Percentiles rank a stretch among this genome's conserved stretches.
phyloP scores from a whole-genome alignment of 805 yeast genomes.

The Komagataella pastoris region DNA sequence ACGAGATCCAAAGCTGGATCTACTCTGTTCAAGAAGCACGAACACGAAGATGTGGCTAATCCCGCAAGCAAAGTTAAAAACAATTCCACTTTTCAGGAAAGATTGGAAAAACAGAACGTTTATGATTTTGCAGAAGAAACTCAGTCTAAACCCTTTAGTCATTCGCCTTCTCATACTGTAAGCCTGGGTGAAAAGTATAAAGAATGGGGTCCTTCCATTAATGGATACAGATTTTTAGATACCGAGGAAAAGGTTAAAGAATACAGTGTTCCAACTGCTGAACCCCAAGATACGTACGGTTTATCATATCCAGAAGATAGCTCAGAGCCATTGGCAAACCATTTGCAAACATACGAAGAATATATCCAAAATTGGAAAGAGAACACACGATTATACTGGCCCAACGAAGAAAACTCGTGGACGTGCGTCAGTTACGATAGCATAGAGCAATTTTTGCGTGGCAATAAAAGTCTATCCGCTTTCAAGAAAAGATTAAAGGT shows the following conservation, averaged over 20 bases:
- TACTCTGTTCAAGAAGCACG: background rate
- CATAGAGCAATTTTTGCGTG: conserved; percentile 7
- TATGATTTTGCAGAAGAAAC: background rate
- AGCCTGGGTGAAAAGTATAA: conserved; percentile 1
- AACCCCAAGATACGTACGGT: conserved; percentile 4
- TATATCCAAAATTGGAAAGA: conserved; percentile 17
- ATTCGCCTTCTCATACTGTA: background rate
- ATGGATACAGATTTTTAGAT: conserved; percentile 30
- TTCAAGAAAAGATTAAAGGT: conserved; percentile 16
- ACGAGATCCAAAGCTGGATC: background rate
- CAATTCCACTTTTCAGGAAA: background rate
- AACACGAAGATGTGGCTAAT: background rate
- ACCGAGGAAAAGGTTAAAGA: conserved; percentile 7
- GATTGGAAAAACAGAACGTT: background rate
- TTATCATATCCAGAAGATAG: conserved; percentile 1
- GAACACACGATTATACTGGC: conserved; percentile 10
- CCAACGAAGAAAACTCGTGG: conserved; percentile 18
- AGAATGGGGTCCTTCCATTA: conserved; percentile 23
- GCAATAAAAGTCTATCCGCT: conserved; percentile 2
- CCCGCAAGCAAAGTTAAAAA: background rate
- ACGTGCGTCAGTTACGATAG: conserved; percentile 10
- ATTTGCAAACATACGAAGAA: conserved; percentile 7
- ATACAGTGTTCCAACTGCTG: conserved; percentile 1
- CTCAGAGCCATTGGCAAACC: background rate
- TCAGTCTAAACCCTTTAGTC: background rate